These are phyloP conservation scores for Neurospora sp. DNA, from an alignment of 495 filamentous ascomycete genomes.

Conservation along the genomic window DNA sequence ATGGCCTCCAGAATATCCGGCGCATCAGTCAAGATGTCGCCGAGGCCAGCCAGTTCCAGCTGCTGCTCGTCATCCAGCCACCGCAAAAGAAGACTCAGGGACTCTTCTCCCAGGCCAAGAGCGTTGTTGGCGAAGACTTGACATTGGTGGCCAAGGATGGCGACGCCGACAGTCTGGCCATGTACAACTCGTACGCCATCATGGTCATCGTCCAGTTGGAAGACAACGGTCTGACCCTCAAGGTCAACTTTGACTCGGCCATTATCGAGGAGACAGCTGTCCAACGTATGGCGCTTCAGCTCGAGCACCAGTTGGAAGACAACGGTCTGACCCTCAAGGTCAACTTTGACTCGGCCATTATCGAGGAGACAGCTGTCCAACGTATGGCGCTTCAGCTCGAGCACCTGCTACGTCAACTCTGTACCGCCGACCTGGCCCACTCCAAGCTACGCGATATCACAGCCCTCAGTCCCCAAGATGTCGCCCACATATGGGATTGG, in stretches of 20 bases:
- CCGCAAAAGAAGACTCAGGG: not conserved
- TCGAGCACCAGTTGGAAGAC: slow-evolving; percentile 10
- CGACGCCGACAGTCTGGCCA: not conserved
- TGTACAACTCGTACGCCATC: not conserved
- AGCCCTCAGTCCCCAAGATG: slow-evolving; percentile 11
- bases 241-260: slow-evolving; percentile 10
- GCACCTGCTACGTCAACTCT: slow-evolving; percentile 10
- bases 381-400: slow-evolving; percentile 18
- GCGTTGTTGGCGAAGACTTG: not conserved
- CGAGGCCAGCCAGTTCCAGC: slow-evolving; percentile 29
- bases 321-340: not conserved
- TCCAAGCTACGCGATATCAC: slow-evolving; percentile 8
- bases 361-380: slow-evolving; percentile 14
- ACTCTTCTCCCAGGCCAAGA: not conserved
- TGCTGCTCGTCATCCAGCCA: slow-evolving; percentile 30
- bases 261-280: slow-evolving; percentile 14
- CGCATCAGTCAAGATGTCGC: slow-evolving; percentile 18
- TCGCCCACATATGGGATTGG: slow-evolving; percentile 10
- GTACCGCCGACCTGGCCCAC: not conserved
- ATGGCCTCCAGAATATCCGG: slow-evolving; percentile 35
- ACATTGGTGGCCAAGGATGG: not conserved
- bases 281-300: slow-evolving; percentile 14
- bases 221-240: not conserved
- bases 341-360: slow-evolving; percentile 12
- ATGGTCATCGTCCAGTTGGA: not conserved